Evolutionary conservation across 2,329 filamentous ascomycete genomes (phyloP), one percentile per base, ranked within the genome.

Genomic region (Aspergillus floridensis): DNA sequence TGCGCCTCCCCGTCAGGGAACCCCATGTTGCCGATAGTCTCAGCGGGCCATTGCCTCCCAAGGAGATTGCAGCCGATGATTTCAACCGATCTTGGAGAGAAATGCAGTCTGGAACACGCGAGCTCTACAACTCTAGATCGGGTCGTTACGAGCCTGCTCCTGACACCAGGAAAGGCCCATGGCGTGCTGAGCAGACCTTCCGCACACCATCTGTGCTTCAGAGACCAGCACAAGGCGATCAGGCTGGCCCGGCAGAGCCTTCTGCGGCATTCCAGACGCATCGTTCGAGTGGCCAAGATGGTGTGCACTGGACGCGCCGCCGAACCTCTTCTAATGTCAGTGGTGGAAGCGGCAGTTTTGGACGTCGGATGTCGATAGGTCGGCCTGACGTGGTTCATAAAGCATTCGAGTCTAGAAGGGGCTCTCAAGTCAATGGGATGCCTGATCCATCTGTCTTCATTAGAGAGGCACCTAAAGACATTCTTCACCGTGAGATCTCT

Each of bases 51-150:
- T 68, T 73, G 14, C 79, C 81, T 24, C 83, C 89, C 0, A 91
- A 92, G 70, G 93, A 98, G 72, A 96, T 97, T 63, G 91, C 92
- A 5, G 90, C 93, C 0, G 95, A 98, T 74, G 93, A 96, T 65
- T 98, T 97, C 70, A 96, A 89, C 72, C 85, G 95, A 63, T 86
- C 88, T 35, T 96, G 91, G 88, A 85, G 90, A 68, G 92, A 96
- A 62, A 84, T 87, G 5, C 81, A 82, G 38, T 72, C 80, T 0
- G 81, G 84, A 58, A 87, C 86, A 62, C 83, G 90, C 58, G 93
- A 98, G 74, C 81, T 98, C 0, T 98, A 88, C 78, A 97, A 98
- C 73, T 96, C 93, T n/a, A 90, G 96, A 57, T 96, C 92, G 56
- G 93, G 93, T 19, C 88, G 92, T 53, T 96, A 96, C 67, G 93